Evolutionary conservation across 345 rosid genomes (phyloP), one percentile per base, ranked within the genome.

Genomic region (Microthlaspi erraticum): DNA sequence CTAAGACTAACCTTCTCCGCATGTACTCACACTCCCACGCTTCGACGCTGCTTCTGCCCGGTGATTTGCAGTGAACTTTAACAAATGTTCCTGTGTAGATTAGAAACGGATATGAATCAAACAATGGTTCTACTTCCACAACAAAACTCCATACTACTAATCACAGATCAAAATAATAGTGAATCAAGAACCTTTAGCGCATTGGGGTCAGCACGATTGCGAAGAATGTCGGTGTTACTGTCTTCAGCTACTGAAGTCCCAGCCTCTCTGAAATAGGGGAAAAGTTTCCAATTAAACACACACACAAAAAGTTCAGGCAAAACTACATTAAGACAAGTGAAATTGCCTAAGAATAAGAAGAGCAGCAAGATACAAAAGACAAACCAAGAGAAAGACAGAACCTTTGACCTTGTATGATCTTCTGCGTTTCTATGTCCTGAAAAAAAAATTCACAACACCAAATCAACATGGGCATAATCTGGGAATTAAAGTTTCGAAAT

Each of bases 31-130:
- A 77, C 77, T 86, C 74, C 92, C 90, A 42, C 86, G 92, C 82
- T 91, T 94, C 10, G 78, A 77, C 10, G 98, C 92, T 82, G 86
- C 78, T 67, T 88, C 93, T 1, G 95, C 83, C 16, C 99, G 93
- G 80, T 89, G 97, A 26, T 82, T 78, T 7, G 89, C 79, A 60
- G 97, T 69, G 84, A 94, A 88, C 82, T 86, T 89, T 66, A 91
- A 68, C 66, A 94, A 66, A 81, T 91, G 96, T 68, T 88, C 99
- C 99, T 94, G 53, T 18, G 43, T 29, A 26, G 29, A 26, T 26
- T 26, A 60, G 2, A 23, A 36, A 70, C 42, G 4, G 38, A 49
- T 16, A 63, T 52, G 43, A 8, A 20, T 26, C 17, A 5, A 43
- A 18, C 37, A 20, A 7, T 33, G 32, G 12, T 37, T 41, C 34